Evolutionary conservation across 228 moss, liverwort and hornwort genomes (phyloP).

Genomic region (Sphagnum magellanicum): DNA sequence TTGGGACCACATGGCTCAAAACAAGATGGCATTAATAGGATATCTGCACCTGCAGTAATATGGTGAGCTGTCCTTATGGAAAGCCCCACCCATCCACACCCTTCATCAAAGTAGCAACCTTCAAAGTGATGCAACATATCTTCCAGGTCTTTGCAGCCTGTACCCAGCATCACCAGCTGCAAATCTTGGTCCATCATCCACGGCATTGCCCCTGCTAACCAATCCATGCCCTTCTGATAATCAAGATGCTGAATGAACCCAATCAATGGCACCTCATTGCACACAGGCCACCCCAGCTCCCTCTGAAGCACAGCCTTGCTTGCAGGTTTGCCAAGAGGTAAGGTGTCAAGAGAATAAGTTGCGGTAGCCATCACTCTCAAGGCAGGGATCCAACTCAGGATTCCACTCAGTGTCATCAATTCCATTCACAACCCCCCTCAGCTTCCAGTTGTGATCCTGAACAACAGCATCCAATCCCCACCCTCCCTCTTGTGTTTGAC

Average conservation of each 20-base stretch:
- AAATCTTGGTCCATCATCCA: slow-evolving; percentile 79
- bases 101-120: slow-evolving; percentile 49
- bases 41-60: slow-evolving; percentile 71
- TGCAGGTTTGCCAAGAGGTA: slow-evolving; percentile 43
- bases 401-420: slow-evolving; percentile 80
- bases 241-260: slow-evolving; percentile 80
- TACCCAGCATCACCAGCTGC: slow-evolving; percentile 70
- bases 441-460: slow-evolving; percentile 73
- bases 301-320: slow-evolving; percentile 72
- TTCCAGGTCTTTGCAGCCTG: slow-evolving; percentile 65
- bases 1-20: slow-evolving; percentile 84
- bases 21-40: slow-evolving; percentile 71
- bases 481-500: slow-evolving; percentile 69
- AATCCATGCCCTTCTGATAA: slow-evolving; percentile 65
- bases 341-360: slow-evolving; percentile 29
- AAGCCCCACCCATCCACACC: slow-evolving; percentile 81
- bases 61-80: slow-evolving; percentile 62
- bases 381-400: slow-evolving; percentile 51
- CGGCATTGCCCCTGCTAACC: slow-evolving; percentile 71
- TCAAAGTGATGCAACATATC: slow-evolving; percentile 59
- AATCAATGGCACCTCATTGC: slow-evolving; percentile 55
- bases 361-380: slow-evolving; percentile 50
- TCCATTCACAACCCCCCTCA: slow-evolving; percentile 75
- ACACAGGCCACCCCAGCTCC: slow-evolving; percentile 60
- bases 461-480: slow-evolving; percentile 69